These are phyloP conservation scores for Wallacemonas sp. DNA, from an alignment of 208 protist genomes.

Conservation along the genomic window DNA sequence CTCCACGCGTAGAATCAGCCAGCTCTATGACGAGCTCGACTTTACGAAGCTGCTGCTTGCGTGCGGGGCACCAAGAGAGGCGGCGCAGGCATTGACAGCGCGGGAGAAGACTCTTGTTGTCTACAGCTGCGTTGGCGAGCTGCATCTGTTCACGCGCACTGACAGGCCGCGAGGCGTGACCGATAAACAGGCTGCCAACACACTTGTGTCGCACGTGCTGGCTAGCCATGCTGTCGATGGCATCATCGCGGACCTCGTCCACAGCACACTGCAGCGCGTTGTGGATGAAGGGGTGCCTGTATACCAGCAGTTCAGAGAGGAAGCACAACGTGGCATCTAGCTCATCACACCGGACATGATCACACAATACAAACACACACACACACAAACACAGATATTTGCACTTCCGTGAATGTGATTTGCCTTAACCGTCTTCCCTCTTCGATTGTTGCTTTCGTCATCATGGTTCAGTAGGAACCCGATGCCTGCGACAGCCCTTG, in stretches of 20 bases:
- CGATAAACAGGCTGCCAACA: slow-evolving; percentile 46
- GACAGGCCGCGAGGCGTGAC: slow-evolving; percentile 56
- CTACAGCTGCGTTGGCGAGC: slow-evolving; percentile 62
- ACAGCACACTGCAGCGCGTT: slow-evolving; percentile 65
- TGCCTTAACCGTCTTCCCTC: no score
- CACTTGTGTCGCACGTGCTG: slow-evolving; percentile 78
- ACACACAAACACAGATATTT: background rate
- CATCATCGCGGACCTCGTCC: slow-evolving; percentile 64
- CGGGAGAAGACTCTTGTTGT: slow-evolving; percentile 66
- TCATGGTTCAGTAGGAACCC: no score
- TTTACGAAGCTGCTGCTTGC: slow-evolving; percentile 19
- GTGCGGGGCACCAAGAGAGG: background rate
- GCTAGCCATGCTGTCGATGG: slow-evolving; percentile 72
- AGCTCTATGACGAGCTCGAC: slow-evolving; percentile 62
- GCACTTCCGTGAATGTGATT: no score
- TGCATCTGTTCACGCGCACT: slow-evolving; percentile 55
- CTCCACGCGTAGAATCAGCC: slow-evolving; percentile 44
- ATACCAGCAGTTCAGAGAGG: slow-evolving; percentile 45
- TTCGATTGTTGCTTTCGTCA: no score
- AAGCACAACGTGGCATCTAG: slow-evolving; percentile 12
- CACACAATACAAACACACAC: slow-evolving; percentile 11
- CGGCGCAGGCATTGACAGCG: no score
- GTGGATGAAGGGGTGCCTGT: slow-evolving; percentile 72
- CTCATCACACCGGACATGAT: no score
- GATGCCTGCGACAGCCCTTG: no score